Evolutionary conservation across 257 asterid species (phyloP).

Genomic region (Fraxinus pennsylvanica): DNA sequence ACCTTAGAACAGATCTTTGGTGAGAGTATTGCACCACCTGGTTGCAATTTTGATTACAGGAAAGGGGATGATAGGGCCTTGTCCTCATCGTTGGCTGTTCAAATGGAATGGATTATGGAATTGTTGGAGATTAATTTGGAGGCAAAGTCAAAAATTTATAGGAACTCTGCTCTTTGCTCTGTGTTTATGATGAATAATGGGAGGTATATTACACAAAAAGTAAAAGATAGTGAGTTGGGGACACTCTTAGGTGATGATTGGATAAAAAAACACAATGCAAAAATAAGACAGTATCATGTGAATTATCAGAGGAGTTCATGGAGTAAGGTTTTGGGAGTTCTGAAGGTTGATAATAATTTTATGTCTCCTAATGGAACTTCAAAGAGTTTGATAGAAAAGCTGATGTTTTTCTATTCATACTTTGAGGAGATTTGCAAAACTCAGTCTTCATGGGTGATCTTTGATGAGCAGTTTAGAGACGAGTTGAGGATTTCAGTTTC

Average conservation of each 20-base stretch:
- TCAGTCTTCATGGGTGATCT: conserved; percentile 76
- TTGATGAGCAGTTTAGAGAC: conserved; percentile 75
- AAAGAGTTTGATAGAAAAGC: conserved; percentile 67
- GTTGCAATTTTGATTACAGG: conserved; percentile 46
- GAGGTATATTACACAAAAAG: conserved; percentile 83
- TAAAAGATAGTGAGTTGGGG: conserved; percentile 75
- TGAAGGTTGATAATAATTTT: conserved; percentile 56
- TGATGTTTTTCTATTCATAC: conserved; percentile 69
- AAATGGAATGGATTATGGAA: conserved; percentile 92
- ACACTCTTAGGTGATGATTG: conserved; percentile 85
- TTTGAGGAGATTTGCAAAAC: conserved; percentile 71
- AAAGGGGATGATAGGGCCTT: conserved; percentile 61
- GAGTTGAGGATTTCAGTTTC: conserved; percentile 66
- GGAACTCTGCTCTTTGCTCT: conserved; percentile 69
- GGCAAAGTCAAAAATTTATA: conserved; percentile 77
- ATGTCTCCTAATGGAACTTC: conserved; percentile 61
- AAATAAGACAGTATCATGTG: conserved; percentile 72
- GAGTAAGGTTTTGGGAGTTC: conserved; percentile 78
- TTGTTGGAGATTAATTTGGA: conserved; percentile 87
- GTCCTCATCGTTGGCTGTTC: conserved; percentile 60
- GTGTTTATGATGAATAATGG: conserved; percentile 92
- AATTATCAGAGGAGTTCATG: conserved; percentile 88
- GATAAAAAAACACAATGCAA: conserved; percentile 76
- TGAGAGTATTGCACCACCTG: conserved; percentile 41
- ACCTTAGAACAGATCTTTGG: conserved; percentile 86